Evolutionary conservation across 768 basidiomycete species (phyloP).

Genomic region (Pisolithus tinctorius): DNA sequence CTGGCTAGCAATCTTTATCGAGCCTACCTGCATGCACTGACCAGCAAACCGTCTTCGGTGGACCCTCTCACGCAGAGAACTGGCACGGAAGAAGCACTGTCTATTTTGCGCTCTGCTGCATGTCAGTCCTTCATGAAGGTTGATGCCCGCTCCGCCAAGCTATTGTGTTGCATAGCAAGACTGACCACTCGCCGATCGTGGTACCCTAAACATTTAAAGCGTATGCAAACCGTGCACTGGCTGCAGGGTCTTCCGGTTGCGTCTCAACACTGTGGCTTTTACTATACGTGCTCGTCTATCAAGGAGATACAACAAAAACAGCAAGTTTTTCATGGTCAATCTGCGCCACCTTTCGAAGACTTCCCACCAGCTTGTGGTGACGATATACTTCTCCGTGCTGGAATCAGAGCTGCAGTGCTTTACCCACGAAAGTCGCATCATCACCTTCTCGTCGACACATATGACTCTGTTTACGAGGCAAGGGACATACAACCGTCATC

Average conservation of each 20-base stretch:
- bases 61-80: slow-evolving; percentile 39
- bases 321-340: neutral
- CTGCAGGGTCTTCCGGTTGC: slow-evolving; percentile 8
- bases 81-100: slow-evolving; percentile 38
- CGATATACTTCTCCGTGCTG: slow-evolving; percentile 13
- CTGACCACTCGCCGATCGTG: slow-evolving; percentile 29
- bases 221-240: slow-evolving; percentile 35
- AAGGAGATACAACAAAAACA: neutral
- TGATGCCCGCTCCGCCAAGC: slow-evolving; percentile 17
- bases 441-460: neutral
- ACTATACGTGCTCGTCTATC: slow-evolving; percentile 8
- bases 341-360: slow-evolving; percentile 2
- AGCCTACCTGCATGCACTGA: slow-evolving; percentile 40
- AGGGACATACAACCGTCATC: slow-evolving; percentile 5
- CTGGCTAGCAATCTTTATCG: slow-evolving; percentile 28
- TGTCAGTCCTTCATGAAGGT: slow-evolving; percentile 36
- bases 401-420: slow-evolving; percentile 9
- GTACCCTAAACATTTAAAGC: slow-evolving; percentile 26
- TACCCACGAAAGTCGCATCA: slow-evolving; percentile 2
- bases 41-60: slow-evolving; percentile 29
- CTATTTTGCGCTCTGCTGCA: slow-evolving; percentile 30
- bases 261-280: slow-evolving; percentile 27
- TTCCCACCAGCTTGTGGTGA: slow-evolving; percentile 6
- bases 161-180: slow-evolving; percentile 27
- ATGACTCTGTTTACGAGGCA: slow-evolving; percentile 4